These are phyloP conservation scores for Ustilago lituana DNA, from an alignment of 1,284 basidiomycete genomes.

Conservation along the genomic window DNA sequence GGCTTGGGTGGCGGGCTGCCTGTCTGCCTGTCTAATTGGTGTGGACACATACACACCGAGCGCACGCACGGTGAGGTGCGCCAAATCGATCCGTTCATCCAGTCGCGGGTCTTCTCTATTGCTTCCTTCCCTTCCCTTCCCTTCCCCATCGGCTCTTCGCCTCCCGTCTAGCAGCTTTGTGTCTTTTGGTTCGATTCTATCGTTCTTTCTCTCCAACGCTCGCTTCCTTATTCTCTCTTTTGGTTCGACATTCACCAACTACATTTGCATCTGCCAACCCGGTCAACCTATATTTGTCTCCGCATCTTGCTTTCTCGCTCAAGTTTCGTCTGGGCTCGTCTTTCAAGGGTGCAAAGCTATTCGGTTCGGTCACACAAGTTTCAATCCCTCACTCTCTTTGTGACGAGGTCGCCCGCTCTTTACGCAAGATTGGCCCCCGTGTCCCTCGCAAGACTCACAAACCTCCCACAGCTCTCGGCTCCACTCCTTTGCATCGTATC, in stretches of 20 bases:
- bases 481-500: not conserved
- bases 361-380: not conserved
- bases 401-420: not conserved
- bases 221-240: conserved; percentile 17
- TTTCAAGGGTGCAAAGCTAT: not conserved
- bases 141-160: conserved; percentile 38
- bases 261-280: conserved; percentile 26
- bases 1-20: conserved; percentile 6
- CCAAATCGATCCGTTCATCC: not conserved
- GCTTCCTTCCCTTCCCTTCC: not conserved
- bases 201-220: conserved; percentile 11
- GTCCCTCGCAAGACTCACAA: not conserved
- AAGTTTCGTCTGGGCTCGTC: conserved; percentile 10
- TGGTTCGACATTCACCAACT: conserved; percentile 11
- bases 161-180: conserved; percentile 41
- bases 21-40: too few relatives aligned
- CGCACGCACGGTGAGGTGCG: conserved; percentile 1
- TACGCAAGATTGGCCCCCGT: not conserved
- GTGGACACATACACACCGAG: not conserved
- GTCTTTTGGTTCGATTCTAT: conserved; percentile 11
- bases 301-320: not conserved
- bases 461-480: not conserved
- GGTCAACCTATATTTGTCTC: too few relatives aligned
- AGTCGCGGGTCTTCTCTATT: not conserved
- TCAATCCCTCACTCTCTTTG: not conserved